Evolutionary conservation across 202 grass and related monocot species (phyloP).

Genomic region (Saccharum hybrid): DNA sequence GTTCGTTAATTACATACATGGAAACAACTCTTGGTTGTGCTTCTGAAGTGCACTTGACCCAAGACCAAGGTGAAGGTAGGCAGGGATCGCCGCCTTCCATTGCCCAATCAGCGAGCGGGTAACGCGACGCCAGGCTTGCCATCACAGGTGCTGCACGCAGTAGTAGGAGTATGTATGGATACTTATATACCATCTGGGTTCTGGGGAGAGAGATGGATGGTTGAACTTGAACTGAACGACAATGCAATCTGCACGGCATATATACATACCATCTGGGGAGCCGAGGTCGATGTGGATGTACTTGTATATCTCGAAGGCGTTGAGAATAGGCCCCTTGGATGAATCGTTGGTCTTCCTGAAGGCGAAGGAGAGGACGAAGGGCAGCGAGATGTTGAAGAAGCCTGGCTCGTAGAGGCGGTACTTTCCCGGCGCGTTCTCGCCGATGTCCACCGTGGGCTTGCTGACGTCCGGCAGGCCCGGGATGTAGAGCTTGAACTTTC

Average conservation of each 20-base stretch:
- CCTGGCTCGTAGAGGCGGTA: slow-evolving; percentile 81
- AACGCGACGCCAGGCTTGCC: slow-evolving; percentile 60
- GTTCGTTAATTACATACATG: slow-evolving; percentile 44
- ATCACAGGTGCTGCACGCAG: slow-evolving; percentile 51
- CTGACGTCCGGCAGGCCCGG: slow-evolving; percentile 62
- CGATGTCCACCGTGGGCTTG: slow-evolving; percentile 76
- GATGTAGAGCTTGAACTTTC: slow-evolving; percentile 89
- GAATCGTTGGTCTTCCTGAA: slow-evolving; percentile 87
- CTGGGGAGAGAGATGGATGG: no score
- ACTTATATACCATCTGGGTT: no score
- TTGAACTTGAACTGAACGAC: no score
- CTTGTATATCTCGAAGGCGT: slow-evolving; percentile 86
- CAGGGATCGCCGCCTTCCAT: slow-evolving; percentile 85
- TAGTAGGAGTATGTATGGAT: no score
- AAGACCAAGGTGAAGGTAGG: slow-evolving; percentile 74
- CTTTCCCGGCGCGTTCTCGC: slow-evolving; percentile 83
- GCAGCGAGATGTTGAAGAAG: slow-evolving; percentile 72
- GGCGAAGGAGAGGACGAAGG: slow-evolving; percentile 75
- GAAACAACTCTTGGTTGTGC: slow-evolving; percentile 63
- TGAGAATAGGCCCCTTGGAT: slow-evolving; percentile 71
- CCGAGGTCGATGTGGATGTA: slow-evolving; percentile 60
- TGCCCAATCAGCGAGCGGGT: slow-evolving; percentile 56
- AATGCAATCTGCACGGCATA: no score
- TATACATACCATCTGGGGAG: slow-evolving; percentile 63
- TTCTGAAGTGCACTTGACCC: slow-evolving; percentile 66